Evolutionary conservation across 2,329 filamentous ascomycete species (phyloP).

Genomic region (Ascochyta rabiei): DNA sequence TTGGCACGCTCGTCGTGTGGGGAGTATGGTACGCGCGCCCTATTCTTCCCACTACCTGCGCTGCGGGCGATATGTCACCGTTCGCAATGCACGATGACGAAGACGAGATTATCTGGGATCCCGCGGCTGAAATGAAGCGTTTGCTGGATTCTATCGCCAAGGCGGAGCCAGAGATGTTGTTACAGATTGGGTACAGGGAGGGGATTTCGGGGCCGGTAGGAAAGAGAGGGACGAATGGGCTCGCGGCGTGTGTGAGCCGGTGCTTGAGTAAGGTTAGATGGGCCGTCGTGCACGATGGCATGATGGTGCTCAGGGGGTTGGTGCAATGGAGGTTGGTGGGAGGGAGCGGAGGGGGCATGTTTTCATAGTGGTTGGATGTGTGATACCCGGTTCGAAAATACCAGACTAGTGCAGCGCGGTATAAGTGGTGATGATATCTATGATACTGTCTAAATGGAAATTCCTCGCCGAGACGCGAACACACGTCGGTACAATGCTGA

Average conservation of each 20-base stretch:
- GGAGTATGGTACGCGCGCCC: slow-evolving; percentile 58
- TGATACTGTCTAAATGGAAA: not conserved
- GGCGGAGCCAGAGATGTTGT: slow-evolving; percentile 46
- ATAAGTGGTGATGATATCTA: not conserved
- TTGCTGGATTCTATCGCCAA: slow-evolving; percentile 51
- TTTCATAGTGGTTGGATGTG: not conserved
- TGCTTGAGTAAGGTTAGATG: slow-evolving; percentile 63
- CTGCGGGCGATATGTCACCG: not conserved
- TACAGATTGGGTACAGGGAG: slow-evolving; percentile 20
- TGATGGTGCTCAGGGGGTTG: slow-evolving; percentile 59
- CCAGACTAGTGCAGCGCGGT: slow-evolving; percentile 3
- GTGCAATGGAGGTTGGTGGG: slow-evolving; percentile 49
- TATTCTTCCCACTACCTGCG: not conserved
- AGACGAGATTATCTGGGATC: slow-evolving; percentile 59
- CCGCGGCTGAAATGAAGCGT: slow-evolving; percentile 56
- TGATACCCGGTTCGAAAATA: not conserved
- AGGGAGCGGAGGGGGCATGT: slow-evolving; percentile 25
- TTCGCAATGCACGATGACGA: slow-evolving; percentile 41
- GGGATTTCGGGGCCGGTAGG: slow-evolving; percentile 51
- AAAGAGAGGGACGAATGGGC: slow-evolving; percentile 57
- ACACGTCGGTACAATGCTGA: too few relatives aligned
- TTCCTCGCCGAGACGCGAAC: not conserved
- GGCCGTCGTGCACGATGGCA: slow-evolving; percentile 67
- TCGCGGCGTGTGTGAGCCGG: slow-evolving; percentile 63
- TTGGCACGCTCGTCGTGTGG: slow-evolving; percentile 65